A percentile compares a stretch with the other conserved stretches of the same genome.
phyloP scores from a whole-genome alignment of 2,329 filamentous ascomycete species.

The Alternaria consortialis region DNA sequence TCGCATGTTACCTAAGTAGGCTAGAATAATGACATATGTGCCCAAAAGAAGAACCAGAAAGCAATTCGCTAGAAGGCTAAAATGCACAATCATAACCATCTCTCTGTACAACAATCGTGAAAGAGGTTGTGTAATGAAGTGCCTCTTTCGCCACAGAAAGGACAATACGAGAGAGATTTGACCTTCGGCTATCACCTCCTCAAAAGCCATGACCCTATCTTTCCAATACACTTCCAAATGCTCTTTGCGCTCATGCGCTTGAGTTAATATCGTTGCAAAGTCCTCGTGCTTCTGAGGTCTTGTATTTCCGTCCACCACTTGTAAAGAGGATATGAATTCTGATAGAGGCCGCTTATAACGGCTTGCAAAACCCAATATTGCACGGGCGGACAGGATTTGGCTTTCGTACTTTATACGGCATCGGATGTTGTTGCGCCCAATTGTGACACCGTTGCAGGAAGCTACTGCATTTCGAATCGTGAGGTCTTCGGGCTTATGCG shows the following conservation, averaged over 20 bases:
- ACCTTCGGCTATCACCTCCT: background rate
- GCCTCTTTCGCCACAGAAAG: background rate
- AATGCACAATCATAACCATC: background rate
- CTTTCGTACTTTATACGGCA: background rate
- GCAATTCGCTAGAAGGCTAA: background rate
- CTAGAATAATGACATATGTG: background rate
- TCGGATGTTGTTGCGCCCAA: background rate
- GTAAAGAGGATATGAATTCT: background rate
- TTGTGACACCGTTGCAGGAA: background rate
- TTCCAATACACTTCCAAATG: background rate
- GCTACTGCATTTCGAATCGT: background rate
- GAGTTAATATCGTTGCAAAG: background rate
- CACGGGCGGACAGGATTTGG: background rate
- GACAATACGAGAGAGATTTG: background rate
- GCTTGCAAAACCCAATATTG: background rate
- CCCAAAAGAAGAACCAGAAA: background rate
- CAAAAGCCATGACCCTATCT: background rate
- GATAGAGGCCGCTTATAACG: background rate
- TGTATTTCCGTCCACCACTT: background rate
- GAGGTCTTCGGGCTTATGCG: background rate
- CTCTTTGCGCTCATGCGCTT: background rate
- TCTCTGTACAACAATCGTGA: background rate
- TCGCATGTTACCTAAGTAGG: background rate
- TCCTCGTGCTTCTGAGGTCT: background rate
- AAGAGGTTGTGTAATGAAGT: background rate